Evolutionary conservation across 2,329 filamentous ascomycete genomes (phyloP).

Genomic region (Claviceps purpurea): DNA sequence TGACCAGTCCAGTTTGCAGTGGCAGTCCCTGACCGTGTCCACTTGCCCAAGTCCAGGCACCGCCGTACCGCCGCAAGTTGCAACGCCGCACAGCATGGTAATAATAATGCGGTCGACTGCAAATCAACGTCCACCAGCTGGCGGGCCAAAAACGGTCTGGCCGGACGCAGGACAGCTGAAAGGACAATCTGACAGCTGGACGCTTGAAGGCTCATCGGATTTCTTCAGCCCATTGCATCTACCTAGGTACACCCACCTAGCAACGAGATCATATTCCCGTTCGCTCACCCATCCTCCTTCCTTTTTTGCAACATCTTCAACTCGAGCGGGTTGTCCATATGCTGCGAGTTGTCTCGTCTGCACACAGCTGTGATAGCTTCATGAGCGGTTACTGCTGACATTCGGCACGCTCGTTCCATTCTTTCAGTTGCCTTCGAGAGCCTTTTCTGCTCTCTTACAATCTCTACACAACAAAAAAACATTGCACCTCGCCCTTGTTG

Average conservation of each 20-base stretch:
- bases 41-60: neutral
- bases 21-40: too few species aligned
- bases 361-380: conserved; percentile 2
- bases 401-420: conserved; percentile 7
- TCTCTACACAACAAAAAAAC: neutral
- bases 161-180: neutral
- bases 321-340: neutral
- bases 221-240: too few species aligned
- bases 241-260: neutral
- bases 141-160: neutral
- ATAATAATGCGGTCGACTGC: neutral
- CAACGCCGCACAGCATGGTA: neutral
- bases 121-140: neutral
- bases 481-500: neutral
- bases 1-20: neutral
- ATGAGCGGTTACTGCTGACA: conserved; percentile 4
- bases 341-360: neutral
- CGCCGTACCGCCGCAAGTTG: neutral
- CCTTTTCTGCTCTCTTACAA: neutral
- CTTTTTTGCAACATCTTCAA: neutral
- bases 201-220: too few species aligned
- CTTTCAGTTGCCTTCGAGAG: conserved; percentile 4
- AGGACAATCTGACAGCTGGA: neutral
- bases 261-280: neutral
- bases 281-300: neutral